Percentiles rank a stretch among this genome's conserved stretches.
Conservation (phyloP, 2,329 filamentous ascomycete genomes). For the Bipolaris cookei region DNA sequence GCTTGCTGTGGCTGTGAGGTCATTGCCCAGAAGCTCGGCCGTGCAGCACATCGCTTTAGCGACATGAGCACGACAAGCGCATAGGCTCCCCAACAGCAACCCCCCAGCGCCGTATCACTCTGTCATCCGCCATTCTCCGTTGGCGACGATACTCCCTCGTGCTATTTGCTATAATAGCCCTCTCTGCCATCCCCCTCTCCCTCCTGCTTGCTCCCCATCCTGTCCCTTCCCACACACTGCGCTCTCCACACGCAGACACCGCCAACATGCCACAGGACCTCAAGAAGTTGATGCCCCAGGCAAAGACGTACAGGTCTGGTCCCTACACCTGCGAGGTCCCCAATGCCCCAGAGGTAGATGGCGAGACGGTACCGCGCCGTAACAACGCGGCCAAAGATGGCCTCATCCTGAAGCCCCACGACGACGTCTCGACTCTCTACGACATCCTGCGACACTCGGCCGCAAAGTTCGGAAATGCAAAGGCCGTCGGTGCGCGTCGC, state of each 20-base stretch:
- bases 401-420: conserved; percentile 68
- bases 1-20: conserved; percentile 24
- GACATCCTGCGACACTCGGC: conserved; percentile 77
- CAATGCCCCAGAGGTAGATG: conserved; percentile 70
- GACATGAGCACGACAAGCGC: conserved; percentile 16
- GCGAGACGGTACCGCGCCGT: conserved; percentile 84
- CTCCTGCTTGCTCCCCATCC: conserved; percentile 22
- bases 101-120: background rate
- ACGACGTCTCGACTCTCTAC: conserved; percentile 77
- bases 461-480: conserved; percentile 60
- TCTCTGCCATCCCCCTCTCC: conserved; percentile 16
- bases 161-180: conserved; percentile 19
- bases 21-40: conserved; percentile 29
- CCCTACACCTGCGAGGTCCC: conserved; percentile 78
- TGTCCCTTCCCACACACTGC: conserved; percentile 3
- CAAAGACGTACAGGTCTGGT: conserved; percentile 63
- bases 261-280: conserved; percentile 50
- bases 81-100: conserved; percentile 16
- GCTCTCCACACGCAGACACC: conserved; percentile 16
- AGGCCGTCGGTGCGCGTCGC: conserved; percentile 68
- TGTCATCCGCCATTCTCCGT: conserved; percentile 27
- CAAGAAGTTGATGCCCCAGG: conserved; percentile 57
- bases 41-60: conserved; percentile 13
- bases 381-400: conserved; percentile 74
- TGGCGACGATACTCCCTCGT: conserved; percentile 26